These are phyloP conservation scores for Laetiporus sulphureus DNA, from an alignment of 1,284 basidiomycete species.

Conservation along the genomic window DNA sequence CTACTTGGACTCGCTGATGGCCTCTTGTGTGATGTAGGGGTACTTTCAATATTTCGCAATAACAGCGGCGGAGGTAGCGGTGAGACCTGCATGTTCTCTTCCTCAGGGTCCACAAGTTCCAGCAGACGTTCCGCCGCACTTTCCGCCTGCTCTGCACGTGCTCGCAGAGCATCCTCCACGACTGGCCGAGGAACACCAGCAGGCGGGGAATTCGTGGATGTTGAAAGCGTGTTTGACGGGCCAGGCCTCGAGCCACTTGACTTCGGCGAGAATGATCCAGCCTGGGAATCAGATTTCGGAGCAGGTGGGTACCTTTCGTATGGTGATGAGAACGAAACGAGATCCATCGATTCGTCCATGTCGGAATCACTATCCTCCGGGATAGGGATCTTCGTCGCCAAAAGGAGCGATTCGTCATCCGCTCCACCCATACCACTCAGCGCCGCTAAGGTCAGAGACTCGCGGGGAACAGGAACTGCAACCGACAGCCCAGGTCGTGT, in stretches of 20 bases:
- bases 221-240: constrained; percentile 51
- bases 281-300: constrained; percentile 16
- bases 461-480: constrained; percentile 25
- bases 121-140: constrained; percentile 79
- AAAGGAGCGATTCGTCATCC: constrained; percentile 58
- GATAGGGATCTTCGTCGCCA: constrained; percentile 63
- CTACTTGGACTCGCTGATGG: constrained; percentile 16
- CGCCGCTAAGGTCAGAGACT: constrained; percentile 28
- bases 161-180: constrained; percentile 78
- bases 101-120: constrained; percentile 73
- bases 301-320: constrained; percentile 44
- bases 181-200: constrained; percentile 40
- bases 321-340: constrained; percentile 67
- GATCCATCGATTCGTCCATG: constrained; percentile 46
- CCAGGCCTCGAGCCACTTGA: constrained; percentile 45
- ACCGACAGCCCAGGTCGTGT: constrained; percentile 12
- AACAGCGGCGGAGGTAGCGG: constrained; percentile 50
- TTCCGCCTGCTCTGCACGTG: constrained; percentile 83
- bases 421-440: constrained; percentile 24
- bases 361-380: constrained; percentile 70
- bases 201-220: constrained; percentile 29
- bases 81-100: constrained; percentile 44
- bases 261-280: constrained; percentile 40
- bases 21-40: constrained; percentile 34
- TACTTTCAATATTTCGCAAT: constrained; percentile 31